Evolutionary conservation across 2,329 filamentous ascomycete species (phyloP), one percentile per base, ranked within the genome.

Genomic region (Stagonosporopsis cucurbitacearum): DNA sequence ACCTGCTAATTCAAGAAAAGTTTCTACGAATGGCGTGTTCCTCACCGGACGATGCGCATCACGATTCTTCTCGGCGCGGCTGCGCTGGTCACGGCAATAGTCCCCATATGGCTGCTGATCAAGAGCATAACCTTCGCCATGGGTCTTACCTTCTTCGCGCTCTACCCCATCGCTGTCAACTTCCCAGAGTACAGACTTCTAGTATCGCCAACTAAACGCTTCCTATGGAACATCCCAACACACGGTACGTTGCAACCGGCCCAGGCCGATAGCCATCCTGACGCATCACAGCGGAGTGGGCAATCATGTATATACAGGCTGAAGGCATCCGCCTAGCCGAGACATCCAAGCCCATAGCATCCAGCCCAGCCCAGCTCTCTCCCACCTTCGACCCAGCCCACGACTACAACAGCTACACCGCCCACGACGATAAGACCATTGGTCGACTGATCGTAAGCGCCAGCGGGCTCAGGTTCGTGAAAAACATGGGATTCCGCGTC

Each of bases 21-120:
- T 44, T 76, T 77, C 50, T 77, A 76, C 50, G 73, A 77, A 53
- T 78, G 75, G 66, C 60, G 68, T 1, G 64, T 63, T 48, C 72
- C 74, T 4, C 47, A 49, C 13, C 65, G 69, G 0, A 76, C 75
- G 6, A 41, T 60, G 2, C 36, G 57, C 3, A 59, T 65, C 0
- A 65, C 76, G 7, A 61, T 54, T 15, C 17, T 76, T 0, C 46
- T 77, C 9, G 50, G 41, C 2, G 1, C 65, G 1, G 23, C 48
- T 8, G 65, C 71, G 23, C 33, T 75, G 2, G 25, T 60, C n/a
- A 66, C 64, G 6, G 46, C 65, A 5, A 28, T 73, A 9, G 52
- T 59, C 1, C 67, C 72, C 1, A 46, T 66, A 3, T 65, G 67
- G 61, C 65, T 75, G 1, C 55, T 72, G 1, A 47, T 73, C 51